Evolutionary conservation across 106 monocot species (phyloP).

Genomic region (Cymbidium sinense): DNA sequence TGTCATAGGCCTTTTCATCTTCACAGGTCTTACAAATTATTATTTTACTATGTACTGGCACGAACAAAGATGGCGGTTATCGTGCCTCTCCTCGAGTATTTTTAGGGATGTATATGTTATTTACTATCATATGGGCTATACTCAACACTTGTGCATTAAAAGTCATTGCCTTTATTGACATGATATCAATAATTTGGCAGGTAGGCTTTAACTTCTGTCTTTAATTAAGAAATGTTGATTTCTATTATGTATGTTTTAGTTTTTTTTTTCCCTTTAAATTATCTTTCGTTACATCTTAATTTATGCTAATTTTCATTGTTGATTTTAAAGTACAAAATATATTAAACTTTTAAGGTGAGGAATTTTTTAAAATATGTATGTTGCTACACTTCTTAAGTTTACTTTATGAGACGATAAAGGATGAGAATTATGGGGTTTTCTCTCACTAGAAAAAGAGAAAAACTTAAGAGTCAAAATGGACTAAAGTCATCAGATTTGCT

Average conservation of each 20-base stretch:
- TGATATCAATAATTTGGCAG: slow-evolving; percentile 69
- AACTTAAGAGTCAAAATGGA: too few species aligned
- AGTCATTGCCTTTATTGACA: slow-evolving; percentile 56
- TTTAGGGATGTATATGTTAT: slow-evolving; percentile 46
- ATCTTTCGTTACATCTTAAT: background rate
- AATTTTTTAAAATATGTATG: too few species aligned
- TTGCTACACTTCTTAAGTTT: too few species aligned
- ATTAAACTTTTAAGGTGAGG: too few species aligned
- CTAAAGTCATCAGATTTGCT: too few species aligned
- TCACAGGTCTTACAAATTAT: slow-evolving; percentile 70
- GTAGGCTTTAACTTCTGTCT: slow-evolving; percentile 3
- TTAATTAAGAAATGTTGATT: too few species aligned
- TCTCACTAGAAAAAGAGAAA: too few species aligned
- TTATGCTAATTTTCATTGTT: background rate
- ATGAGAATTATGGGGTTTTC: too few species aligned
- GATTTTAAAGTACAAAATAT: too few species aligned
- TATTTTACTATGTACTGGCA: slow-evolving; percentile 61
- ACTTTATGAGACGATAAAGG: too few species aligned
- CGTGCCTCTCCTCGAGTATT: slow-evolving; percentile 47
- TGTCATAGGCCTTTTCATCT: slow-evolving; percentile 48
- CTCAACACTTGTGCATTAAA: slow-evolving; percentile 68
- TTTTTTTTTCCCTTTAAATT: too few species aligned
- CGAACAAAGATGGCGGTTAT: slow-evolving; percentile 68
- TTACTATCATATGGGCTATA: slow-evolving; percentile 61
- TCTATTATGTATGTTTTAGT: too few species aligned